These are phyloP conservation scores for Picochlorum sp. DNA, from an alignment of 139 green algal genomes.

Conservation along the genomic window DNA sequence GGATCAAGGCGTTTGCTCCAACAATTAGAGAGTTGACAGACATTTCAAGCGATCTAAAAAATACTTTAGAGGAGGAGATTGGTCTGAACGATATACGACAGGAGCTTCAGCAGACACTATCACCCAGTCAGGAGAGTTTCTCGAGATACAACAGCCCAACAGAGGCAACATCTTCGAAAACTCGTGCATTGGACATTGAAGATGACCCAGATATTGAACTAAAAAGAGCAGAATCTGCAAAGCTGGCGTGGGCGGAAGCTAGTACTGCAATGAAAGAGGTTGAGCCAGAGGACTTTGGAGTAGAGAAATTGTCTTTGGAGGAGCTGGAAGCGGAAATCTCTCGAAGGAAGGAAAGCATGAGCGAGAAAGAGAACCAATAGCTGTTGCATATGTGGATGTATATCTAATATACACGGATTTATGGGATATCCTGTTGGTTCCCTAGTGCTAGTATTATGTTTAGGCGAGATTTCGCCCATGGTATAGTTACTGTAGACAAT, in stretches of 20 bases:
- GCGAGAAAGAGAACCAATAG: neutral
- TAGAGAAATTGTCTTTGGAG: neutral
- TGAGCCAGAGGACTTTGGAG: neutral
- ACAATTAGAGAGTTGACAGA: slow-evolving; percentile 88
- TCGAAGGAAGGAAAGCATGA: neutral
- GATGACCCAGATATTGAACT: slow-evolving; percentile 68
- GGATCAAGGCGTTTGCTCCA: slow-evolving; percentile 76
- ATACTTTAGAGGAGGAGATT: slow-evolving; percentile 86
- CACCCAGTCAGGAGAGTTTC: neutral
- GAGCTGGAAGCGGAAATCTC: slow-evolving; percentile 1
- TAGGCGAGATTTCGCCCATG: too few species aligned
- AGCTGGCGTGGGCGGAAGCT: slow-evolving; percentile 57
- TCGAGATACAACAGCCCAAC: neutral
- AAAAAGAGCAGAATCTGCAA: slow-evolving; percentile 58
- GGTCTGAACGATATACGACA: slow-evolving; percentile 83
- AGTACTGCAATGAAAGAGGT: neutral
- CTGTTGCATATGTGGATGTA: neutral
- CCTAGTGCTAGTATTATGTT: too few species aligned
- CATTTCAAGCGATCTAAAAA: slow-evolving; percentile 79
- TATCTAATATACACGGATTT: too few species aligned
- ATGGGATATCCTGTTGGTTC: too few species aligned
- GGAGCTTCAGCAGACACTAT: slow-evolving; percentile 19
- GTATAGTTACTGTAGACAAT: too few species aligned
- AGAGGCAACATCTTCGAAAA: neutral
- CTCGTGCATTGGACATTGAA: neutral